Evolutionary conservation across 257 asterid species (phyloP), one percentile per base, ranked within the genome.

Genomic region (Penstemon eatonii): DNA sequence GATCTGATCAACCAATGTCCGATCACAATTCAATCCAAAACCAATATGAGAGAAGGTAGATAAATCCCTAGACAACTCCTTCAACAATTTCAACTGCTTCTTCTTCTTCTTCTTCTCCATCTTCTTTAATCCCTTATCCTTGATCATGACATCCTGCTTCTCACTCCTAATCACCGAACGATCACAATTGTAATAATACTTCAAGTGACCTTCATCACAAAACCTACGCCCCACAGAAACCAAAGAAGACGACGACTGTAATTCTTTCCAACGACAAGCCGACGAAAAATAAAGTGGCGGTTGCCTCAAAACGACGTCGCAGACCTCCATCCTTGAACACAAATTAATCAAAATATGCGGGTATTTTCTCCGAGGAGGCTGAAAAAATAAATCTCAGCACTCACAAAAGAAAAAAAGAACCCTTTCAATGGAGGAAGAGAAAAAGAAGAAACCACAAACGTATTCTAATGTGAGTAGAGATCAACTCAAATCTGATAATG

Each of bases 31-130:
- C 66, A 78, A 69, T 44, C 90, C 85, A 62, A 84, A 68, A 18
- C 86, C 89, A 52, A 84, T 80, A 70, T 75, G 79, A 68, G 83
- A 71, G 12, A 88, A 79, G 18, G 73, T 67, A 7, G 80, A 63
- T 42, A 87, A 83, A 67, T 86, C 88, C 79, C 49, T 79, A 1
- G 86, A 72, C 71, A 90, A 72, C 18, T 80, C 87, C 79, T 89
- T 78, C 9, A 89, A 71, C 75, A 86, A 76, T 75, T 90, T 90
- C 89, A 79, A 37, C 78, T 82, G 88, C 86, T 79, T 80, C 76
- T 81, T 86, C 57, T 58, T 86, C 57, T 58, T 86, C 79, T 78
- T 80, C 43, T 61, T 86, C 78, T 67, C 80, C 77, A 65, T 76
- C 80, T 82, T 77, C 76, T 71, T 76, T 68, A 55, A 49, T 6